Conservation (phyloP, 169 alveolate genomes). For the Babesia bovis region DNA sequence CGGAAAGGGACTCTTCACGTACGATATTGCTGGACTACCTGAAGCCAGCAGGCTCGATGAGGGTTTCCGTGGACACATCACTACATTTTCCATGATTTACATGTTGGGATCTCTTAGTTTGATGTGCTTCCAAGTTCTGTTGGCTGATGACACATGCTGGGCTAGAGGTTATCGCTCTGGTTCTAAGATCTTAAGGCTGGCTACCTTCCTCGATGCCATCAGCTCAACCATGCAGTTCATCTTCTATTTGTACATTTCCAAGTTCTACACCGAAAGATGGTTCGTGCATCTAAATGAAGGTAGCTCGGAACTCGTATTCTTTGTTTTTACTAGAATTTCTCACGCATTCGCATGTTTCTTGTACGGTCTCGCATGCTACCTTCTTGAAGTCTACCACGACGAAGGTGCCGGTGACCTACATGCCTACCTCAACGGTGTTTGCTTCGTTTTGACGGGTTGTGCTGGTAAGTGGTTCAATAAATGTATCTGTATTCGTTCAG, state of each 20-base stretch:
- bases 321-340: slow-evolving; percentile 83
- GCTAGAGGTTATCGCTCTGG: slow-evolving; percentile 93
- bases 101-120: slow-evolving; percentile 84
- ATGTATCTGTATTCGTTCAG: slow-evolving; percentile 1
- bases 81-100: slow-evolving; percentile 79
- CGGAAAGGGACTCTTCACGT: slow-evolving; percentile 85
- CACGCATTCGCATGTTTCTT: slow-evolving; percentile 85
- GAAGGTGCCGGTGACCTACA: slow-evolving; percentile 92
- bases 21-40: slow-evolving; percentile 80
- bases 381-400: slow-evolving; percentile 89
- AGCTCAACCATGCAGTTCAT: slow-evolving; percentile 89
- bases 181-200: slow-evolving; percentile 86
- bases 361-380: slow-evolving; percentile 86
- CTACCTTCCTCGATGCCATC: slow-evolving; percentile 87
- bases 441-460: slow-evolving; percentile 80
- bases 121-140: slow-evolving; percentile 86
- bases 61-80: slow-evolving; percentile 72
- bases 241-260: slow-evolving; percentile 85
- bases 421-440: slow-evolving; percentile 87
- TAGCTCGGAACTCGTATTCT: slow-evolving; percentile 87
- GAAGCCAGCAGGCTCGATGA: slow-evolving; percentile 82
- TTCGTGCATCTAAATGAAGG: slow-evolving; percentile 87
- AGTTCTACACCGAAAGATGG: slow-evolving; percentile 86
- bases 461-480: slow-evolving; percentile 67
- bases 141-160: slow-evolving; percentile 92